These are phyloP conservation scores for Diaporthe ilicicola DNA, from an alignment of 2,329 filamentous ascomycete species.

Conservation along the genomic window DNA sequence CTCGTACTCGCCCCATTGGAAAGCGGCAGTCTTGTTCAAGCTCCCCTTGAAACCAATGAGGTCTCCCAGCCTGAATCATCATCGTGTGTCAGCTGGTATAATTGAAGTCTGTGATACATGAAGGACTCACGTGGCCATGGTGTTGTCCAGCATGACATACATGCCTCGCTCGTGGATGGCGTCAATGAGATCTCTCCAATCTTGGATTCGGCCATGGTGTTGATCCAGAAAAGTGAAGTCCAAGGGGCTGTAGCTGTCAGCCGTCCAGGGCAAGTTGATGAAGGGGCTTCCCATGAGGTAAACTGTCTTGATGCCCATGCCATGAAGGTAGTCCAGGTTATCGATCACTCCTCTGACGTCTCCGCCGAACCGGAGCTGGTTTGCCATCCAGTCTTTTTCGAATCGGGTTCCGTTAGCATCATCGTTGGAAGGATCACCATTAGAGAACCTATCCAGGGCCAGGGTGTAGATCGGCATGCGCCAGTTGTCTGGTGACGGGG, in stretches of 20 bases:
- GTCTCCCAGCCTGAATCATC: constrained; percentile 55
- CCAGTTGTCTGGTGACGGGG: constrained; percentile 30
- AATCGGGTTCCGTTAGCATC: constrained; percentile 66
- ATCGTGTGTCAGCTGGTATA: not conserved
- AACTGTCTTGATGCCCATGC: constrained; percentile 67
- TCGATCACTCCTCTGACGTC: constrained; percentile 64
- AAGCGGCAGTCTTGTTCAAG: constrained; percentile 66
- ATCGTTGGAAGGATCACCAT: constrained; percentile 69
- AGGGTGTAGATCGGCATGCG: constrained; percentile 56
- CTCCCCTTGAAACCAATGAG: constrained; percentile 69
- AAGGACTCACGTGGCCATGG: constrained; percentile 63
- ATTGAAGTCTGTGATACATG: not conserved
- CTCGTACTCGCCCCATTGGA: constrained; percentile 62
- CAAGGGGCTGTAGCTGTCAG: constrained; percentile 62
- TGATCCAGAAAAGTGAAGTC: constrained; percentile 70
- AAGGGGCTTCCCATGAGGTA: constrained; percentile 68
- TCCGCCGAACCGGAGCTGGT: constrained; percentile 69
- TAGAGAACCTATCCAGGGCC: constrained; percentile 68
- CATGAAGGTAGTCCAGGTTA: constrained; percentile 68
- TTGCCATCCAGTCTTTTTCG: constrained; percentile 65
- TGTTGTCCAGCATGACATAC: constrained; percentile 74
- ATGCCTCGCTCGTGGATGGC: constrained; percentile 69
- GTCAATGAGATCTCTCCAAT: constrained; percentile 64
- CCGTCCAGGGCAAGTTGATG: constrained; percentile 69
- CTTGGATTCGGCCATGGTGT: constrained; percentile 67